Conservation (phyloP, 2,329 filamentous ascomycete genomes). For the Fusarium kyushuense region DNA sequence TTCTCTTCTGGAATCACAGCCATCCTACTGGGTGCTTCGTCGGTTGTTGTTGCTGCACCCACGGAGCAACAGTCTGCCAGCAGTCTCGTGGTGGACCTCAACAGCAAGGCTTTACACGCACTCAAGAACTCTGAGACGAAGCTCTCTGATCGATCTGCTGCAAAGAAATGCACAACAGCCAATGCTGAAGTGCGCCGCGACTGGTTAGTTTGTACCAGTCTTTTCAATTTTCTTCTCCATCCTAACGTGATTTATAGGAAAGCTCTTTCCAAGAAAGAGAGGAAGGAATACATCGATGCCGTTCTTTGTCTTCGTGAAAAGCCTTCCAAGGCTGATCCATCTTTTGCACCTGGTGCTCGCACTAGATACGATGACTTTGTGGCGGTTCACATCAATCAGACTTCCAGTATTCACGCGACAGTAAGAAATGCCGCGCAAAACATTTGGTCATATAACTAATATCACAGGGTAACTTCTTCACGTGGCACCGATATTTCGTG, state of each 20-base stretch:
- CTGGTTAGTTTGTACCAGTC: neutral
- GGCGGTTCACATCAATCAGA: slow-evolving; percentile 24
- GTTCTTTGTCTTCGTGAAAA: slow-evolving; percentile 15
- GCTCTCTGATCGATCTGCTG: neutral
- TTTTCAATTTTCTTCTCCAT: no score
- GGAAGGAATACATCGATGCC: slow-evolving; percentile 4
- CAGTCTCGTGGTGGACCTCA: slow-evolving; percentile 3
- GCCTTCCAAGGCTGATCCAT: slow-evolving; percentile 12
- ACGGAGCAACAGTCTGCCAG: neutral
- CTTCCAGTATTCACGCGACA: slow-evolving; percentile 5
- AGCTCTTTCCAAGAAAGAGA: slow-evolving; percentile 1
- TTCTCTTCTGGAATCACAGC: neutral
- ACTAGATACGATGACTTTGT: slow-evolving; percentile 23
- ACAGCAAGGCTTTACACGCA: neutral
- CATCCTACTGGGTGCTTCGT: neutral
- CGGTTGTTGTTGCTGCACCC: slow-evolving; percentile 6
- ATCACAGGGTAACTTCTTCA: neutral
- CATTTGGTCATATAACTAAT: accelerated
- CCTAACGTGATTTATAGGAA: neutral
- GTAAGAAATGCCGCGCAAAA: neutral
- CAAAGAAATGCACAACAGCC: slow-evolving; percentile 6
- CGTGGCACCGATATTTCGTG: slow-evolving; percentile 13
- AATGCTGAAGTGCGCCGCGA: slow-evolving; percentile 11
- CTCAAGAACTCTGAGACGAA: neutral
- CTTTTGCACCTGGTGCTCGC: slow-evolving; percentile 12